A percentile compares a stretch with the other conserved stretches of the same genome.
phyloP scores from a whole-genome alignment of 768 basidiomycete genomes.

The Jaapia argillacea region DNA sequence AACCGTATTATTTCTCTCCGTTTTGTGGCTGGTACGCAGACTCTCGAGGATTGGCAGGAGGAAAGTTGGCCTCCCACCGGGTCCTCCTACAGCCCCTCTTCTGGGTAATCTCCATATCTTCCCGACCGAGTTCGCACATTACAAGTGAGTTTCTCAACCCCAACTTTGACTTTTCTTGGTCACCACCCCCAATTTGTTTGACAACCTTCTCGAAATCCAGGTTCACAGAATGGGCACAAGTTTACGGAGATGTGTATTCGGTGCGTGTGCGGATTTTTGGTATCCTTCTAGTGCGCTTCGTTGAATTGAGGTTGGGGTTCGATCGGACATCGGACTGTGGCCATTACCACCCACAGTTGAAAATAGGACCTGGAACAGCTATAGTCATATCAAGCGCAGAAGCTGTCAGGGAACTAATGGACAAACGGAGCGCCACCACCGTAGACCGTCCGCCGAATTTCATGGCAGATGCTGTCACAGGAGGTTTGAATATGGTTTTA shows the following conservation, averaged over 20 bases:
- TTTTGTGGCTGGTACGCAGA: too few relatives aligned
- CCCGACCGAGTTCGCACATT: conserved; percentile 6
- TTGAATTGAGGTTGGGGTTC: conserved; percentile 8
- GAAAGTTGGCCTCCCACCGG: conserved; percentile 12
- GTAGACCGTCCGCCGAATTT: conserved; percentile 15
- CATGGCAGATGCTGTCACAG: conserved; percentile 12
- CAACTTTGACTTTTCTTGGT: too few relatives aligned
- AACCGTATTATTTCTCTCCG: too few relatives aligned
- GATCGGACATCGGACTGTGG: too few relatives aligned
- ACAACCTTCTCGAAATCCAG: too few relatives aligned
- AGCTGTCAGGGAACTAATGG: conserved; percentile 18
- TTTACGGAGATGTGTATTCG: conserved; percentile 19
- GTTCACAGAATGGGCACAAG: conserved; percentile 19
- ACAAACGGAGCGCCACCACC: conserved; percentile 14
- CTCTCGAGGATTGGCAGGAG: conserved; percentile 3
- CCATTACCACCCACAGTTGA: conserved; percentile 13
- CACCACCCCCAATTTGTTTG: too few relatives aligned
- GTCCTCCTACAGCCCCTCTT: conserved; percentile 13
- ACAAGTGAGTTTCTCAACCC: conserved; percentile 8
- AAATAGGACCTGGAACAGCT: conserved; percentile 12
- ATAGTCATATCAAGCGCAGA: conserved; percentile 16
- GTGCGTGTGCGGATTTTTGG: conserved; percentile 6
- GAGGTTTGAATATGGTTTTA: conserved; percentile 11
- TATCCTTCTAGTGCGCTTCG: conserved; percentile 2
- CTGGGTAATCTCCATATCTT: conserved; percentile 13